Percentiles rank a stretch among this genome's conserved stretches.
phyloP scores from a whole-genome alignment of 495 filamentous ascomycete species.

The Aspergillus cavernicola region DNA sequence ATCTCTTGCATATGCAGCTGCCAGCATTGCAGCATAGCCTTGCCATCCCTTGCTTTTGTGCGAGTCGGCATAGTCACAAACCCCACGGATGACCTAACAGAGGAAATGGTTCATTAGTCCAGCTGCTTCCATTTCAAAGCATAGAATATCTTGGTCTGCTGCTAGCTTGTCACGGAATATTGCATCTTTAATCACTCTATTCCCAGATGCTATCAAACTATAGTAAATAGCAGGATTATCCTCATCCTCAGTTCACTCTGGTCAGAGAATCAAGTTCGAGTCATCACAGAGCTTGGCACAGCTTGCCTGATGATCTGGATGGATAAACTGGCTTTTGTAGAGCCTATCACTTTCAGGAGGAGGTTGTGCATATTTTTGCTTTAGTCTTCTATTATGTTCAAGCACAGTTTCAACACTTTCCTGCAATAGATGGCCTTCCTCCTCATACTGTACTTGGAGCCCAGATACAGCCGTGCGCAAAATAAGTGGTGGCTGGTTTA shows the following conservation, averaged over 20 bases:
- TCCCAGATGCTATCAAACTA: constrained; percentile 22
- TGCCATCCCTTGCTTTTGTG: constrained; percentile 5
- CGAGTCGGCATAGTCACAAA: constrained; percentile 1
- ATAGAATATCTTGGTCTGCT: constrained; percentile 29
- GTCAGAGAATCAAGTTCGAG: not conserved
- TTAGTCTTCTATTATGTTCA: constrained; percentile 9
- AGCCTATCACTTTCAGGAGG: not conserved
- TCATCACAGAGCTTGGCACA: constrained; percentile 1
- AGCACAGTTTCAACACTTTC: constrained; percentile 13
- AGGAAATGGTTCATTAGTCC: constrained; percentile 1
- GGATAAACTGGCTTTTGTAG: not conserved
- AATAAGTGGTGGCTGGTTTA: constrained; percentile 7
- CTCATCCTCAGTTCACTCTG: not conserved
- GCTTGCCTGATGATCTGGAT: not conserved
- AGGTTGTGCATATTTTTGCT: not conserved
- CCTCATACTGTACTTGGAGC: not conserved
- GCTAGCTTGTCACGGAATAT: constrained; percentile 25
- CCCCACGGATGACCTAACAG: not conserved
- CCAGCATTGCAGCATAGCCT: constrained; percentile 26
- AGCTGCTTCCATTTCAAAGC: constrained; percentile 17
- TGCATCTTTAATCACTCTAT: constrained; percentile 18
- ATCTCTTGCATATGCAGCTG: constrained; percentile 20
- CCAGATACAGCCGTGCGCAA: constrained; percentile 6
- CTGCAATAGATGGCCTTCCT: constrained; percentile 14
- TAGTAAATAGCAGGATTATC: constrained; percentile 19